Percentiles rank a stretch among this genome's conserved stretches.
Conservation (phyloP, 768 basidiomycete species). For the Hirschioporus abietinus region DNA sequence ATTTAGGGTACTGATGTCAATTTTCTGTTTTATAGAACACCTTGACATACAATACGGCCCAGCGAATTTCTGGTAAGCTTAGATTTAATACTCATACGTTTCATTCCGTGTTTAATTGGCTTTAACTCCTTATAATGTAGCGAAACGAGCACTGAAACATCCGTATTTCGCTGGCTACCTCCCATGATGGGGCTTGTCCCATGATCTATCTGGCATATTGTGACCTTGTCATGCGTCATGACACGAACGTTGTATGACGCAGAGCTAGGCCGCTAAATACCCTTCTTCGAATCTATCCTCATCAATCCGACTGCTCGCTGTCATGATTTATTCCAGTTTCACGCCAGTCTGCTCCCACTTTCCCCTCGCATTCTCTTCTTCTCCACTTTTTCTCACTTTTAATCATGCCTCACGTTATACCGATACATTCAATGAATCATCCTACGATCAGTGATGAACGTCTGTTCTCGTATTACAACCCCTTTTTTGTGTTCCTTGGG, state of each 20-base stretch:
- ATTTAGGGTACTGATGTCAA: not conserved
- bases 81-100: not conserved
- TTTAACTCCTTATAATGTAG: slow-evolving; percentile 22
- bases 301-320: not conserved
- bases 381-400: not conserved
- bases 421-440: not conserved
- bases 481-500: not conserved
- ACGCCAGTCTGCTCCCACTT: not conserved
- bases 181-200: slow-evolving; percentile 18
- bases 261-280: not conserved
- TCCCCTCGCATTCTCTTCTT: not conserved
- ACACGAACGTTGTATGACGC: not conserved
- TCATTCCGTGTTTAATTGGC: not conserved
- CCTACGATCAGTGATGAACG: not conserved
- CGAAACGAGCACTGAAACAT: slow-evolving; percentile 52
- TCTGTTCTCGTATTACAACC: not conserved
- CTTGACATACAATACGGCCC: slow-evolving; percentile 83
- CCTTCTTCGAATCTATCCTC: not conserved
- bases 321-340: not conserved
- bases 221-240: not conserved
- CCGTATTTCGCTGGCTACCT: slow-evolving; percentile 49
- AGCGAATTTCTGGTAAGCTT: slow-evolving; percentile 81
- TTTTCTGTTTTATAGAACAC: slow-evolving; percentile 40
- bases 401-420: not conserved
- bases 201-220: not conserved